A percentile compares a stretch with the other conserved stretches of the same genome.
phyloP scores from a whole-genome alignment of 2,329 filamentous ascomycete genomes.

The Leptographium lundbergii region DNA sequence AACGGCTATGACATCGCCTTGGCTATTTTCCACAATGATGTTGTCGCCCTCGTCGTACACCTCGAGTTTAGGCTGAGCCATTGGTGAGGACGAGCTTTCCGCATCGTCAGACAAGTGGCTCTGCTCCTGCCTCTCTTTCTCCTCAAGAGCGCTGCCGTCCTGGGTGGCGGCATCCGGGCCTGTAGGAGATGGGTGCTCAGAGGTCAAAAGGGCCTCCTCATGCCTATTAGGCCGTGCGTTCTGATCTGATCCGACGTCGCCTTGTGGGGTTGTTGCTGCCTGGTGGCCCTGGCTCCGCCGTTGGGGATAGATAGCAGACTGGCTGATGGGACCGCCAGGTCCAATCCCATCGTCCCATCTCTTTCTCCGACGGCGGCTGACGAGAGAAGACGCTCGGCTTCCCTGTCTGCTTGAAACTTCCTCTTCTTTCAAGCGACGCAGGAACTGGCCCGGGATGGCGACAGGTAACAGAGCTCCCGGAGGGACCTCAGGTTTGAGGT shows the following conservation, averaged over 20 bases:
- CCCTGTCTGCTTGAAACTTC: constrained; percentile 38
- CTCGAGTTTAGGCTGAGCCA: constrained; percentile 32
- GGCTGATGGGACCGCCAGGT: constrained; percentile 75
- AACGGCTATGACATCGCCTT: constrained; percentile 73
- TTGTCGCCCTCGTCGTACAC: constrained; percentile 72
- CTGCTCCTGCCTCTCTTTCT: not conserved
- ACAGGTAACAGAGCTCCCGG: constrained; percentile 61
- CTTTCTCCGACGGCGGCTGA: constrained; percentile 50
- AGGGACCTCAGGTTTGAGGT: constrained; percentile 49
- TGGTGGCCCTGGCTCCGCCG: constrained; percentile 17
- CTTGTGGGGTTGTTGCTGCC: not conserved
- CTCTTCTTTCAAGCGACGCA: constrained; percentile 75
- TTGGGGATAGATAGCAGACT: constrained; percentile 76
- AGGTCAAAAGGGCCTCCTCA: constrained; percentile 5
- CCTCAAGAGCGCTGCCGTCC: not conserved
- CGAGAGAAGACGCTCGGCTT: constrained; percentile 48
- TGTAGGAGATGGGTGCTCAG: constrained; percentile 2
- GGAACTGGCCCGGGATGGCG: constrained; percentile 60
- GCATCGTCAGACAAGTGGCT: constrained; percentile 7
- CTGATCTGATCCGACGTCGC: constrained; percentile 9
- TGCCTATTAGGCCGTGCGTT: constrained; percentile 15
- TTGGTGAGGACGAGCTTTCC: constrained; percentile 7
- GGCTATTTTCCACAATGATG: constrained; percentile 69
- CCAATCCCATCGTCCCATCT: constrained; percentile 60
- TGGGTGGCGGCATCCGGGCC: not conserved